Evolutionary conservation across 2,329 filamentous ascomycete species (phyloP).

Genomic region (Didymosphaeria variabile): DNA sequence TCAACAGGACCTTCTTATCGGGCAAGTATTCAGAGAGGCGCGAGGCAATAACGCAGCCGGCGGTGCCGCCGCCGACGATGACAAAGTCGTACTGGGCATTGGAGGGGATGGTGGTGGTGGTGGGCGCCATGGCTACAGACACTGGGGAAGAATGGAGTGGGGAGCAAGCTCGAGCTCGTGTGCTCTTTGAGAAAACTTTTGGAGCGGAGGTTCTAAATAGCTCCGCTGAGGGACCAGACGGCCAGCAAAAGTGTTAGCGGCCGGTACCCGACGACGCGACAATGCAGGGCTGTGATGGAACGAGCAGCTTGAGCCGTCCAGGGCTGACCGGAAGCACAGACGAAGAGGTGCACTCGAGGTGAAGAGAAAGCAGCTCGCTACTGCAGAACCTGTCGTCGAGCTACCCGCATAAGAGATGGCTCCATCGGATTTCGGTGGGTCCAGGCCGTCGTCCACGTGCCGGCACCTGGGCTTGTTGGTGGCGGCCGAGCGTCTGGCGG

Average conservation of each 20-base stretch:
- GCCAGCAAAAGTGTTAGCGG: constrained; percentile 4
- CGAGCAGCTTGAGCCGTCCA: neutral
- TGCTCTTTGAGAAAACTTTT: neutral
- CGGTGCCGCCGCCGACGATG: constrained; percentile 85
- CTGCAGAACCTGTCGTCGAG: constrained; percentile 39
- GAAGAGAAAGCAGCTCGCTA: constrained; percentile 8
- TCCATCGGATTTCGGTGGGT: constrained; percentile 34
- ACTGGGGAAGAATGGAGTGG: neutral
- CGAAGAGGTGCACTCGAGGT: neutral
- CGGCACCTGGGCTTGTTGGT: neutral
- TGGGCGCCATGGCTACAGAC: constrained; percentile 51
- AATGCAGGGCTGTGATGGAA: constrained; percentile 12
- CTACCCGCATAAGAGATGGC: constrained; percentile 39
- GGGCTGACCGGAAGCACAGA: constrained; percentile 9
- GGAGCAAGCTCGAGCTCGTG: constrained; percentile 11
- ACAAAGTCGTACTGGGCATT: constrained; percentile 79
- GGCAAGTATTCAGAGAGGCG: constrained; percentile 85
- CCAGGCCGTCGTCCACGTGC: constrained; percentile 30
- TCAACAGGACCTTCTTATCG: constrained; percentile 79
- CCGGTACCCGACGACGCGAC: constrained; percentile 13
- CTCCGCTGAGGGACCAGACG: constrained; percentile 4
- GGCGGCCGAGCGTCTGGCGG: neutral
- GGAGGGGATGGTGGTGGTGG: constrained; percentile 72
- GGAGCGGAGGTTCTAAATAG: constrained; percentile 19
- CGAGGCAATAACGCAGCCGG: constrained; percentile 83